Percentiles rank a stretch among this genome's conserved stretches.
Evolutionary conservation across 257 asterid genomes (phyloP).

Genomic region (Paulownia fortunei): DNA sequence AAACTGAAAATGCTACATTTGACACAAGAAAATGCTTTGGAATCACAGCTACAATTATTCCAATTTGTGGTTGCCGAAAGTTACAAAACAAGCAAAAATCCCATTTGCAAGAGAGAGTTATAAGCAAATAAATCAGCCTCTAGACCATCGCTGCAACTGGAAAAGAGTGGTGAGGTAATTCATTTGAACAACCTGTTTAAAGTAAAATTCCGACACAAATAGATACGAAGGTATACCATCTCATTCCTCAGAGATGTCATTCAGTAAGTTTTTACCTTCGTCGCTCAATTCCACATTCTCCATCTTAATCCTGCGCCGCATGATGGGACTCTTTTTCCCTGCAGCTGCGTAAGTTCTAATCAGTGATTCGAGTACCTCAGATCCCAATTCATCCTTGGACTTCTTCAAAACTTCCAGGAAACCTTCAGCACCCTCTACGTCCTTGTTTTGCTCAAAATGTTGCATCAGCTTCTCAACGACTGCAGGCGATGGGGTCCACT

Average conservation of each 20-base stretch:
- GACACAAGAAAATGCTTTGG: neutral
- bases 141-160: neutral
- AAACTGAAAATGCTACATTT: too few species aligned
- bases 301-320: constrained; percentile 82
- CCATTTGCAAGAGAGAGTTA: constrained; percentile 17
- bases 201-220: neutral
- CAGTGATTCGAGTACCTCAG: constrained; percentile 65
- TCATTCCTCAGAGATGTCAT: constrained; percentile 62
- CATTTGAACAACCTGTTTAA: neutral
- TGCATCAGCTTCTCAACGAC: constrained; percentile 58
- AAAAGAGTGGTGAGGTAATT: neutral
- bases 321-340: constrained; percentile 61
- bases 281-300: constrained; percentile 80
- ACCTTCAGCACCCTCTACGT: constrained; percentile 73
- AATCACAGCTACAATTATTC: neutral
- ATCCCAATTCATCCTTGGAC: constrained; percentile 53
- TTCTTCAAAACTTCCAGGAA: constrained; percentile 64
- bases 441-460: constrained; percentile 69
- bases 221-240: neutral
- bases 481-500: constrained; percentile 65
- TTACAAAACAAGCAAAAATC: neutral
- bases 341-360: constrained; percentile 77
- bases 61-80: neutral
- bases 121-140: constrained; percentile 13
- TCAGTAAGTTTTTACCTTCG: constrained; percentile 67